Evolutionary conservation across 805 yeast genomes (phyloP).

Genomic region (Kodamaea sagamina): DNA sequence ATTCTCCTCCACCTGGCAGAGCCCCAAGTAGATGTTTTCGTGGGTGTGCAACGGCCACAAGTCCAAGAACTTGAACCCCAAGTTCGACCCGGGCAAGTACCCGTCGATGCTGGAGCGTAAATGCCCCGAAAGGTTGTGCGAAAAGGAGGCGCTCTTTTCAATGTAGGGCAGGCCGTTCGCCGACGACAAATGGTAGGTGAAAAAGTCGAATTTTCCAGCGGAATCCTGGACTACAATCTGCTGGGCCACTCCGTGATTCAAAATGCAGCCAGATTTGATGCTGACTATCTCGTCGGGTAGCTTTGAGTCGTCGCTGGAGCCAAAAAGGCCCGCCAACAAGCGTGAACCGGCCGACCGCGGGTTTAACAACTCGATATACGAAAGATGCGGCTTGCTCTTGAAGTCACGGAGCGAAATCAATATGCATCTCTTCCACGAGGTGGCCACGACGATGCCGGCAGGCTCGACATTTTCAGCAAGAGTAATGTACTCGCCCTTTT

Average conservation of each 20-base stretch:
- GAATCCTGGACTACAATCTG: constrained; percentile 27
- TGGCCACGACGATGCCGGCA: constrained; percentile 70
- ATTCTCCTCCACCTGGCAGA: constrained; percentile 25
- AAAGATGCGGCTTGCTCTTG: constrained; percentile 58
- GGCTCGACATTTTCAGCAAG: constrained; percentile 65
- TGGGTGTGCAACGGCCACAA: constrained; percentile 45
- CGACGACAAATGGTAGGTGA: constrained; percentile 31
- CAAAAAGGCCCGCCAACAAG: too few relatives aligned
- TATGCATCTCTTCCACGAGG: constrained; percentile 67
- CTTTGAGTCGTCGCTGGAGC: too few relatives aligned
- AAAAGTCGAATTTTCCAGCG: constrained; percentile 39
- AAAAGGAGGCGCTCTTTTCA: constrained; percentile 27
- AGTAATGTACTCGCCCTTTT: constrained; percentile 56
- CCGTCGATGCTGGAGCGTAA: constrained; percentile 38
- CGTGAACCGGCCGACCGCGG: too few relatives aligned
- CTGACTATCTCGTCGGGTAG: constrained; percentile 54
- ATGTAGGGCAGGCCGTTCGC: constrained; percentile 31
- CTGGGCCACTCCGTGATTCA: constrained; percentile 49
- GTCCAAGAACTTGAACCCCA: constrained; percentile 60
- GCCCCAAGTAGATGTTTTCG: constrained; percentile 46
- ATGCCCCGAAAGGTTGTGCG: constrained; percentile 33
- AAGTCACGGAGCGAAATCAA: constrained; percentile 66
- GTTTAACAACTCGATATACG: constrained; percentile 33
- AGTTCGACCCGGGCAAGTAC: constrained; percentile 47
- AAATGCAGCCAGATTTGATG: constrained; percentile 50